These are phyloP conservation scores for Gypsophila paniculata DNA, from an alignment of 179 eudicot species.

Conservation along the genomic window DNA sequence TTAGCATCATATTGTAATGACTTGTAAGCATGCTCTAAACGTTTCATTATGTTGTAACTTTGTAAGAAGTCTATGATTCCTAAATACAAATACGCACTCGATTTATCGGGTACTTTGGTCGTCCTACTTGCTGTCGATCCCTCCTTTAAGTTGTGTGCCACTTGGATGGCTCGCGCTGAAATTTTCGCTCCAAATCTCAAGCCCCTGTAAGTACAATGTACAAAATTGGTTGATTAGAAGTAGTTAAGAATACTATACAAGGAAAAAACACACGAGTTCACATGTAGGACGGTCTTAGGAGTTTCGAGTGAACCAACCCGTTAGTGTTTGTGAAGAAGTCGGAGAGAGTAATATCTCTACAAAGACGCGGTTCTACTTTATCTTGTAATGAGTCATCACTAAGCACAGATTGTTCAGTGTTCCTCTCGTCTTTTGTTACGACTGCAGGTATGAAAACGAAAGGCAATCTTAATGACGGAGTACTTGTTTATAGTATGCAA, in stretches of 20 bases:
- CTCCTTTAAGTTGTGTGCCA: conserved; percentile 16
- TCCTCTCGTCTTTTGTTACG: conserved; percentile 6
- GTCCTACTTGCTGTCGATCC: conserved; percentile 18
- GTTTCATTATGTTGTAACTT: conserved; percentile 41
- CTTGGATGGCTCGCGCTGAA: conserved; percentile 37
- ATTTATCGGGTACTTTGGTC: conserved; percentile 18
- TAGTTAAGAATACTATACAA: too few relatives aligned
- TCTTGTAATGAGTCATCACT: not conserved
- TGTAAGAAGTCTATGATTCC: conserved; percentile 56
- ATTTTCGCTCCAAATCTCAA: conserved; percentile 39
- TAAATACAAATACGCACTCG: conserved; percentile 34
- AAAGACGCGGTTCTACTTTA: conserved; percentile 10
- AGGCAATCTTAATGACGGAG: too few relatives aligned
- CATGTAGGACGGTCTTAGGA: not conserved
- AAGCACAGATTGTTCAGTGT: not conserved
- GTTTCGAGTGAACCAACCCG: not conserved
- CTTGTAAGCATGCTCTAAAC: conserved; percentile 49
- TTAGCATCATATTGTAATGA: conserved; percentile 38
- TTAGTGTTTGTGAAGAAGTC: not conserved
- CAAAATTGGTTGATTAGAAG: not conserved
- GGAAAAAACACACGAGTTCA: too few relatives aligned
- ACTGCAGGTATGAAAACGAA: not conserved
- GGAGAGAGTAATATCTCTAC: conserved; percentile 11
- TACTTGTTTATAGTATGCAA: too few relatives aligned
- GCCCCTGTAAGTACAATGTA: conserved; percentile 18